Conservation (phyloP, 192 early-diverging fungal species). For the Dimargaris verticillata region DNA sequence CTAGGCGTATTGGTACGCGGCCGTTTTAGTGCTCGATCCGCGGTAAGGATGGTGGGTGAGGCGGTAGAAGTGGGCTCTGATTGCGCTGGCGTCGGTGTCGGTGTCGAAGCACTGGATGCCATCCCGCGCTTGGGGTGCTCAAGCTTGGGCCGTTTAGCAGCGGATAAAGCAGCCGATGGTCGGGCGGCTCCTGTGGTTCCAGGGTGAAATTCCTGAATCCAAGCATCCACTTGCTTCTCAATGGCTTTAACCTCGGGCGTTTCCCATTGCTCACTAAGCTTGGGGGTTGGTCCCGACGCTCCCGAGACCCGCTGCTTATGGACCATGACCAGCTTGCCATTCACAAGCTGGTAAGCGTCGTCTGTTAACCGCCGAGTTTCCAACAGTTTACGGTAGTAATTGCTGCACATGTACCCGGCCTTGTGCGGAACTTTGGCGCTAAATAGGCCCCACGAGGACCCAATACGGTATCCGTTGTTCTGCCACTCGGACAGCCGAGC, state of each 20-base stretch:
- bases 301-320: conserved; percentile 18
- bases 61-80: too few relatives aligned
- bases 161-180: too few relatives aligned
- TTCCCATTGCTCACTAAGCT: conserved; percentile 31
- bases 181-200: background rate
- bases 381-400: conserved; percentile 34
- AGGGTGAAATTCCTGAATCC: conserved; percentile 33
- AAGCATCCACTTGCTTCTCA: conserved; percentile 27
- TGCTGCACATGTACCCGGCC: conserved; percentile 43
- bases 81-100: too few relatives aligned
- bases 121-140: too few relatives aligned
- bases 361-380: conserved; percentile 24
- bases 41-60: too few relatives aligned
- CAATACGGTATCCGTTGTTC: conserved; percentile 23
- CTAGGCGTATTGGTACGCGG: too few relatives aligned
- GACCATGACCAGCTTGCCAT: conserved; percentile 31
- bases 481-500: conserved; percentile 31
- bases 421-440: conserved; percentile 30
- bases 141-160: too few relatives aligned
- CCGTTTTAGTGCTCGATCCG: conserved; percentile 8
- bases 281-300: conserved; percentile 19
- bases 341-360: conserved; percentile 28
- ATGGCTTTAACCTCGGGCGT: conserved; percentile 26
- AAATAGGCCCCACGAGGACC: conserved; percentile 39
- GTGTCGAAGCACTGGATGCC: too few relatives aligned